Conservation (phyloP, 768 basidiomycete species). For the Mycena rosella region DNA sequence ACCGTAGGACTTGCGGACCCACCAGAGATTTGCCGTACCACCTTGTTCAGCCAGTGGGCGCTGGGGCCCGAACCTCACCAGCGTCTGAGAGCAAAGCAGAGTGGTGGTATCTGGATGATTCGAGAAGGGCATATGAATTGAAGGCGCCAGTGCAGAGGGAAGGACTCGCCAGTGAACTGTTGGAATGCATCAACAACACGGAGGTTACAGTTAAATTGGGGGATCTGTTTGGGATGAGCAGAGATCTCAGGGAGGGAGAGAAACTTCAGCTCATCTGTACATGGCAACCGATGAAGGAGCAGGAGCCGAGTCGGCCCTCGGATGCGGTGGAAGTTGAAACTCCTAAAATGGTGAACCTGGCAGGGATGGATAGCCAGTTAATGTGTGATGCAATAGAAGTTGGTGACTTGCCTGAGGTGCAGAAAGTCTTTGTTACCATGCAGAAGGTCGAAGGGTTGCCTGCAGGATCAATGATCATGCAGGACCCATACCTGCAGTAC, state of each 20-base stretch:
- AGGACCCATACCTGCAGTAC: slow-evolving; percentile 28
- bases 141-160: slow-evolving; percentile 22
- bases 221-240: too few species aligned
- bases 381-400: slow-evolving; percentile 10
- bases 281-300: slow-evolving; percentile 6
- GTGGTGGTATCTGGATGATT: not conserved
- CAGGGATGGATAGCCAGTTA: not conserved
- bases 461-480: slow-evolving; percentile 19
- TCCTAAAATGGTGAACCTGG: not conserved
- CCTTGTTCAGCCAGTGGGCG: slow-evolving; percentile 8
- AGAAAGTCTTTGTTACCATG: slow-evolving; percentile 18
- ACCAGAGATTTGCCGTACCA: slow-evolving; percentile 24
- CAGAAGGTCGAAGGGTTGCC: slow-evolving; percentile 16
- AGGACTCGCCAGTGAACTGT: too few species aligned
- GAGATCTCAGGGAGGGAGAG: too few species aligned
- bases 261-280: slow-evolving; percentile 8
- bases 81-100: slow-evolving; percentile 3
- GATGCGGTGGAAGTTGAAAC: not conserved
- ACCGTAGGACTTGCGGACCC: not conserved
- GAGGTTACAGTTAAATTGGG: too few species aligned
- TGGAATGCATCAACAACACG: too few species aligned
- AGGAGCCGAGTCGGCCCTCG: not conserved
- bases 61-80: slow-evolving; percentile 27
- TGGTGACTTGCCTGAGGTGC: slow-evolving; percentile 16
- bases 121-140: slow-evolving; percentile 20